Evolutionary conservation across 495 filamentous ascomycete genomes (phyloP).

Genomic region (Pseudevernia furfuracea): DNA sequence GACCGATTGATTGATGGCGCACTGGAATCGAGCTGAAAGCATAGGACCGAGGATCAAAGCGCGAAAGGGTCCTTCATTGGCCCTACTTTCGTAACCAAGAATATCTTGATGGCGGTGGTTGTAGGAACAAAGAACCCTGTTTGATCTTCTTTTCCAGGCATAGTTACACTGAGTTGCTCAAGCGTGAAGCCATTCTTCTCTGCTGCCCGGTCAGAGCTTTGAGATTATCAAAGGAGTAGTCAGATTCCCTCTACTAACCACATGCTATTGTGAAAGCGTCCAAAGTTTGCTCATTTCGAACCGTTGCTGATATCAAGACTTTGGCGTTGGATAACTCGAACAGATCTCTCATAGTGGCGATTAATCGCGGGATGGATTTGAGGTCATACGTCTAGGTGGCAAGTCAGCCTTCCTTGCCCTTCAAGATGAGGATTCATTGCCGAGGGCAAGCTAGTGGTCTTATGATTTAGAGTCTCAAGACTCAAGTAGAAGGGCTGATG

Average conservation of each 20-base stretch:
- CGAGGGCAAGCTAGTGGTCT: not conserved
- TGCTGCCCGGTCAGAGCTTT: conserved; percentile 19
- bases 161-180: conserved; percentile 39
- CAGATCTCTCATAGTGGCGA: conserved; percentile 48
- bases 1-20: not conserved
- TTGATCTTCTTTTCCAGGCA: conserved; percentile 40
- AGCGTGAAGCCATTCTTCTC: conserved; percentile 35
- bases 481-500: not conserved
- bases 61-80: conserved; percentile 12
- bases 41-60: not conserved
- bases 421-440: not conserved
- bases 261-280: conserved; percentile 48
- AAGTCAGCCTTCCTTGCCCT: conserved; percentile 9
- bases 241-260: conserved; percentile 37
- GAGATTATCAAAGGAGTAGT: not conserved
- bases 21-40: not conserved
- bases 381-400: conserved; percentile 55
- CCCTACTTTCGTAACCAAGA: conserved; percentile 22
- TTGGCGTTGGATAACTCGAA: conserved; percentile 43
- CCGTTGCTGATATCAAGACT: conserved; percentile 52
- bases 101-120: conserved; percentile 41
- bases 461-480: not conserved
- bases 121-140: conserved; percentile 52
- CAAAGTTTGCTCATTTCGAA: conserved; percentile 59
- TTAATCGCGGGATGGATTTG: conserved; percentile 47